Evolutionary conservation across 441 rosid species (phyloP).

Genomic region (Jatropha podagrica): DNA sequence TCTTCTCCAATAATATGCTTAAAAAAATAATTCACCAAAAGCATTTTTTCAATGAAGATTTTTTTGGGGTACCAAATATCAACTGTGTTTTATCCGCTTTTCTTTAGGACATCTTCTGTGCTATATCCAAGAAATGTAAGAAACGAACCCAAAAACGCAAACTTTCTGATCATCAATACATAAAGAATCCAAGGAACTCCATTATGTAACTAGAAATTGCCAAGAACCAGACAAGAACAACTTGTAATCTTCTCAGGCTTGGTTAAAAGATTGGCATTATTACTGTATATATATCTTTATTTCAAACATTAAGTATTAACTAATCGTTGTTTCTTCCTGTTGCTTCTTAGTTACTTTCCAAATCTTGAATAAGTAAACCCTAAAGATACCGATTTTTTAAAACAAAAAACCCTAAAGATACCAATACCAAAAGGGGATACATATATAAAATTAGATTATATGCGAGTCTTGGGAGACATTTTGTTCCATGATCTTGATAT

Average conservation of each 20-base stretch:
- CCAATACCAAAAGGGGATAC: not conserved
- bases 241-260: not conserved
- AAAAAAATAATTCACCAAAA: no score
- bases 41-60: no score
- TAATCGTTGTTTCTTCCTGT: not conserved
- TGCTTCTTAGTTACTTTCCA: no score
- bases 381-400: no score
- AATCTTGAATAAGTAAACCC: not conserved
- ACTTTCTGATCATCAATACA: not conserved
- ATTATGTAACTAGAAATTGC: not conserved
- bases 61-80: no score
- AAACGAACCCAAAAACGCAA: no score
- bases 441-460: no score
- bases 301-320: not conserved
- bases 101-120: no score
- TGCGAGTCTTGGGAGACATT: not conserved
- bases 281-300: not conserved
- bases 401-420: not conserved
- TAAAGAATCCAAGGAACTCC: not conserved
- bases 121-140: no score
- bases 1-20: no score
- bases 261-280: not conserved
- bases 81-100: no score
- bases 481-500: constrained; percentile 4
- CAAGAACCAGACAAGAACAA: not conserved